Evolutionary conservation across 2,329 filamentous ascomycete species (phyloP).

Genomic region (Taxawa tesnikishii): DNA sequence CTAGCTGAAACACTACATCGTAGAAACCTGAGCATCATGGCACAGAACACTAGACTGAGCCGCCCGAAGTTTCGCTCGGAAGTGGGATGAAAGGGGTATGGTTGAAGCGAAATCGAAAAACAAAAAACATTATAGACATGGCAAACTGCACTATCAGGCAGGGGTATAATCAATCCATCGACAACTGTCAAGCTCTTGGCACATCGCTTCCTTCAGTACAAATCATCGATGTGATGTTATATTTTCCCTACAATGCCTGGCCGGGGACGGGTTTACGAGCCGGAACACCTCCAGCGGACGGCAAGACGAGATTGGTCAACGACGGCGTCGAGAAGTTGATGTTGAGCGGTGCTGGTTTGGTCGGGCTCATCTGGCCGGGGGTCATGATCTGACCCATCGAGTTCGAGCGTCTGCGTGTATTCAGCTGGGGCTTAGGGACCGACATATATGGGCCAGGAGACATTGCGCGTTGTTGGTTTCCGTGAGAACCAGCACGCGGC

Average conservation of each 20-base stretch:
- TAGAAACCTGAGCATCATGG: too few relatives aligned
- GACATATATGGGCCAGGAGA: conserved; percentile 18
- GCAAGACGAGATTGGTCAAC: not conserved
- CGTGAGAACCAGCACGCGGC: not conserved
- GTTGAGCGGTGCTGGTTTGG: conserved; percentile 3
- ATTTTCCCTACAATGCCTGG: conserved; percentile 28
- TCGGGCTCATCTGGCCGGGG: not conserved
- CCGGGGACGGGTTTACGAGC: conserved; percentile 35
- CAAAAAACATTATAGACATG: too few relatives aligned
- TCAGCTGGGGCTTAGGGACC: conserved; percentile 11
- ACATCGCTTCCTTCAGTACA: too few relatives aligned
- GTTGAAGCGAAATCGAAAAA: too few relatives aligned
- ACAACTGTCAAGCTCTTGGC: too few relatives aligned
- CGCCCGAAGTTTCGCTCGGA: too few relatives aligned
- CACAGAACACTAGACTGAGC: too few relatives aligned
- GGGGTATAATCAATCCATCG: too few relatives aligned
- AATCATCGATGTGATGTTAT: too few relatives aligned
- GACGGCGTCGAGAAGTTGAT: conserved; percentile 3
- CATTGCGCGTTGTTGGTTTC: conserved; percentile 17
- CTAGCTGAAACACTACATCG: too few relatives aligned
- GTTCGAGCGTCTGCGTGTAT: not conserved
- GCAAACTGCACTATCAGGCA: too few relatives aligned
- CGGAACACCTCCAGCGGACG: conserved; percentile 22
- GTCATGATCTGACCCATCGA: not conserved
- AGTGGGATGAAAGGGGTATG: too few relatives aligned